Evolutionary conservation across 176 grass and related monocot genomes (phyloP).

Genomic region (Aegilops umbellulata): DNA sequence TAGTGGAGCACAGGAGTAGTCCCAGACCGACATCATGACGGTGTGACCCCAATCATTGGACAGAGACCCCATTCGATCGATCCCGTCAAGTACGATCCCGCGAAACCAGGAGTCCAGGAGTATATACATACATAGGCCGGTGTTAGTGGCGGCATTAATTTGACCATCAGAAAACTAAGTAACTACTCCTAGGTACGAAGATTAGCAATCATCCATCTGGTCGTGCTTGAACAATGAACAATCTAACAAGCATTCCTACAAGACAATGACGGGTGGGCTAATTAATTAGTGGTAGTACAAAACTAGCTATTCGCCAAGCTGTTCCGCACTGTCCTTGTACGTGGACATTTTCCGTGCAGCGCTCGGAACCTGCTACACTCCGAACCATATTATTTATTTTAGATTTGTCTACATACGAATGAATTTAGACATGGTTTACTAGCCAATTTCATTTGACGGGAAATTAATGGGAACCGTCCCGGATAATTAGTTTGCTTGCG

Average conservation of each 20-base stretch:
- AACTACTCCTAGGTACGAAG: background rate
- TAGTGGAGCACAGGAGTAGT: background rate
- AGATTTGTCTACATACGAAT: too few relatives aligned
- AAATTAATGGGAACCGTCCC: too few relatives aligned
- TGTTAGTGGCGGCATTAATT: background rate
- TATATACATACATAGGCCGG: background rate
- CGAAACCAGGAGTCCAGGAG: slow-evolving; percentile 42
- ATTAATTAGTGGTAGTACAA: background rate
- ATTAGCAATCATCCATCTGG: background rate
- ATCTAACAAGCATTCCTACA: too few relatives aligned
- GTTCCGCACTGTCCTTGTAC: background rate
- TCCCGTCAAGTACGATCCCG: slow-evolving; percentile 43
- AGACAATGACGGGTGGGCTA: slow-evolving; percentile 15
- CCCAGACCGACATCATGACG: slow-evolving; percentile 10
- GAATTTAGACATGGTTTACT: too few relatives aligned
- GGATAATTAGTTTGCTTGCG: background rate
- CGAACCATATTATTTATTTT: too few relatives aligned
- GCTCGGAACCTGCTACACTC: background rate
- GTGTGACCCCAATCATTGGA: slow-evolving; percentile 30
- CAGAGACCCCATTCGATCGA: background rate
- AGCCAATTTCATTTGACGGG: too few relatives aligned
- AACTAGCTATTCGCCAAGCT: background rate
- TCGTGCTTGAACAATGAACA: too few relatives aligned
- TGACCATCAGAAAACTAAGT: background rate
- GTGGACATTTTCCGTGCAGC: background rate